Percentiles rank a stretch among this genome's conserved stretches.
Evolutionary conservation across 768 basidiomycete genomes (phyloP).

Genomic region (Lyophyllum decastes): DNA sequence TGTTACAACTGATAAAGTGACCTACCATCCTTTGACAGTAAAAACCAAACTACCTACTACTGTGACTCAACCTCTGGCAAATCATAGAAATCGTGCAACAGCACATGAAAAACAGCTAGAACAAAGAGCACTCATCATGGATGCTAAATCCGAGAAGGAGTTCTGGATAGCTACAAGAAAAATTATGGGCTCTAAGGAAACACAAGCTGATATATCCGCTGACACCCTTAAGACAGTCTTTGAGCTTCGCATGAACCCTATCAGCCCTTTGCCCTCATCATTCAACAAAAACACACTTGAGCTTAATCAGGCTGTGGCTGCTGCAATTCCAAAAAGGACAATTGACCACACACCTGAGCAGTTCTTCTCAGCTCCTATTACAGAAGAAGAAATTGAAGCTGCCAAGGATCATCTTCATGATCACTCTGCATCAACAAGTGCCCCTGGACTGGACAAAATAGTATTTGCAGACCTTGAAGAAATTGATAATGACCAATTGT

Average conservation of each 20-base stretch:
- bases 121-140: background rate
- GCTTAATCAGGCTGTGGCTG: background rate
- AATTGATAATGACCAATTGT: constrained; percentile 7
- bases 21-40: background rate
- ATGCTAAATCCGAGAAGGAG: background rate
- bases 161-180: background rate
- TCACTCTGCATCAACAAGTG: background rate
- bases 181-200: background rate
- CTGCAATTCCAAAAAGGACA: background rate
- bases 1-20: background rate
- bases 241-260: constrained; percentile 5
- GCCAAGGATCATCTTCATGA: constrained; percentile 9
- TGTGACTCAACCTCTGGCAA: background rate
- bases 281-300: background rate
- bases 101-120: background rate
- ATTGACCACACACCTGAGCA: background rate
- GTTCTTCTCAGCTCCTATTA: constrained; percentile 4
- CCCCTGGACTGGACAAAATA: constrained; percentile 4
- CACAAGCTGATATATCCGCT: background rate
- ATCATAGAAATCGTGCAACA: background rate
- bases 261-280: background rate
- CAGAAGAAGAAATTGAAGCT: constrained; percentile 1
- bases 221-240: background rate
- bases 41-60: background rate
- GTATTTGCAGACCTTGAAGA: constrained; percentile 1